Base-by-base conservation (phyloP, 768 basidiomycete species). In the Trametes maxima region DNA sequence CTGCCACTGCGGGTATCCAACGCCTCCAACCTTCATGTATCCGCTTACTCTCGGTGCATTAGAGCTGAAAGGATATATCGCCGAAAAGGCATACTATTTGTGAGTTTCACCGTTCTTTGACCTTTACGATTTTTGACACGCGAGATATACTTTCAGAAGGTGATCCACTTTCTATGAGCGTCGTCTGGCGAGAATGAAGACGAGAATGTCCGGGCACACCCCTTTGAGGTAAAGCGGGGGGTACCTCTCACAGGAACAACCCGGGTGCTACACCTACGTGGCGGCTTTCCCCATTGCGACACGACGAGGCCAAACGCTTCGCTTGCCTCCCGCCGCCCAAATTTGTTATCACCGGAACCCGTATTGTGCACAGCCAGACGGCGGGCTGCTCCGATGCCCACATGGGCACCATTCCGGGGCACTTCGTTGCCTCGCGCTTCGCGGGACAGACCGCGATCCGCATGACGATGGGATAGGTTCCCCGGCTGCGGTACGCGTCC, bases 391-490 rank as follows among this genome's bases (percentile, higher is more conserved):
- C 52, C 52, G 52, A 54, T 24, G 5, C 0, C 39, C 39, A 25
- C 52, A 54, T 42, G 52, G 13, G 2, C 24, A 1, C 2, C 24
- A 16, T 40, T 12, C 13, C 24, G 7, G 3, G 17, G 52, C 52
- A 19, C 12, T 16, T 25, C 14, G 40, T 39, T 17, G 22, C 52
- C 42, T 43, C 52, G 52, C 52, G 22, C 52, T 42, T 43, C 52
- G 52, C 52, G 52, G 52, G 40, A 16, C 52, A 54, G 25, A 24
- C 52, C 52, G 52, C 52, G 40, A 54, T 54, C 39, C 11, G 10
- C 12, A 3, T 14, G 52, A 8, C 39, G 52, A 42, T 54, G n/a
- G 24, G 52, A 24, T 54, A 16, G 51, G 39, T 43, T 43, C 52
- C 52, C 42, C 40, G 24, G 39, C 17, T 43, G 40, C 40, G 39